These are phyloP conservation scores for Paxillus involutus DNA, from an alignment of 768 basidiomycete genomes.

Conservation along the genomic window DNA sequence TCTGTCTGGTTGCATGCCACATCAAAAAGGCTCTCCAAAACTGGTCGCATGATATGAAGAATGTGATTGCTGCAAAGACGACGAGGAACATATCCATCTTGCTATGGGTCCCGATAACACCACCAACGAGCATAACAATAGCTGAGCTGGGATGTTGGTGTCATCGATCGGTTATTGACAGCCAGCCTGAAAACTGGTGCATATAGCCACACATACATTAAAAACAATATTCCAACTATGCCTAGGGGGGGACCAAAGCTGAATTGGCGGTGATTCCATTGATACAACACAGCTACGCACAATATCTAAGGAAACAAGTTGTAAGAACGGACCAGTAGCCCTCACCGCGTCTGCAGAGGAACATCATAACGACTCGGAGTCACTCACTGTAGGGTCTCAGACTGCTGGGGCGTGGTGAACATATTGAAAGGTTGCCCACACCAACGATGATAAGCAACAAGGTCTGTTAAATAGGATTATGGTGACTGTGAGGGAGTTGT, in stretches of 20 bases:
- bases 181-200: too few species aligned
- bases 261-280: neutral
- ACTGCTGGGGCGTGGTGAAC: conserved; percentile 2
- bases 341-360: too few species aligned
- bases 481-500: neutral
- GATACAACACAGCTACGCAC: conserved; percentile 3
- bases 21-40: conserved; percentile 18
- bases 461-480: neutral
- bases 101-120: conserved; percentile 9
- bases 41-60: conserved; percentile 20
- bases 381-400: conserved; percentile 17
- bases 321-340: too few species aligned
- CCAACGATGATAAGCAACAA: neutral
- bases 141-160: conserved; percentile 10
- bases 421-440: neutral
- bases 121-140: conserved; percentile 15
- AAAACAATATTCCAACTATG: conserved; percentile 19
- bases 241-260: conserved; percentile 2
- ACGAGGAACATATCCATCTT: conserved; percentile 15
- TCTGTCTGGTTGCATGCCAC: conserved; percentile 14
- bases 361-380: neutral
- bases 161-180: neutral
- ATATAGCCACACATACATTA: conserved; percentile 11
- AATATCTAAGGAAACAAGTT: conserved; percentile 8
- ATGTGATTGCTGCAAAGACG: conserved; percentile 12